A percentile compares a stretch with the other conserved stretches of the same genome.
Evolutionary conservation across 768 basidiomycete genomes (phyloP).

Genomic region (Tricholoma matsutake): DNA sequence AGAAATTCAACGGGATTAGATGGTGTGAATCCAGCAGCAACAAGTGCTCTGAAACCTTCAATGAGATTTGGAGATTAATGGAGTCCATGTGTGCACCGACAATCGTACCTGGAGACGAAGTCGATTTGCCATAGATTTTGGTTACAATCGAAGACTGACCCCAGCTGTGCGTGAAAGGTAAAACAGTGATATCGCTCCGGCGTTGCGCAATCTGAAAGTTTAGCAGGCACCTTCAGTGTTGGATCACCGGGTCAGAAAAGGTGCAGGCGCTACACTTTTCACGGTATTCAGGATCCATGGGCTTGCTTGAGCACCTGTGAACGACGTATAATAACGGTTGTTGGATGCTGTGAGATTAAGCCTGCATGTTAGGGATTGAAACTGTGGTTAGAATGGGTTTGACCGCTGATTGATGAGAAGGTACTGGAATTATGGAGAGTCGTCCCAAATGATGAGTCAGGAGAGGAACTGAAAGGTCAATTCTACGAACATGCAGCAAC

Average conservation of each 20-base stretch:
- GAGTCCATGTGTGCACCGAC: slow-evolving; percentile 43
- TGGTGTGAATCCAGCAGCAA: slow-evolving; percentile 37
- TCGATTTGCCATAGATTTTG: slow-evolving; percentile 32
- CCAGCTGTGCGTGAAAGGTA: slow-evolving; percentile 31
- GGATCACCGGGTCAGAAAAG: neutral
- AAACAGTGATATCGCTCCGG: slow-evolving; percentile 27
- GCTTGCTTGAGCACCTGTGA: slow-evolving; percentile 30
- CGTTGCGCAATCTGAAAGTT: slow-evolving; percentile 9
- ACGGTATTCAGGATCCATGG: slow-evolving; percentile 30
- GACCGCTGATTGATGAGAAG: slow-evolving; percentile 23
- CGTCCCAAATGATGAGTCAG: neutral
- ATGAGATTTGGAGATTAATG: slow-evolving; percentile 38
- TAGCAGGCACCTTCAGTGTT: neutral
- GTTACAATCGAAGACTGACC: slow-evolving; percentile 34
- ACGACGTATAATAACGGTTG: slow-evolving; percentile 32
- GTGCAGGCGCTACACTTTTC: slow-evolving; percentile 13
- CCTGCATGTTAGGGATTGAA: slow-evolving; percentile 25
- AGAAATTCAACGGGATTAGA: slow-evolving; percentile 42
- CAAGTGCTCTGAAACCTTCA: slow-evolving; percentile 39
- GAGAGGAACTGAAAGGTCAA: neutral
- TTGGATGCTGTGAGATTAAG: slow-evolving; percentile 30
- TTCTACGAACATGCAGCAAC: slow-evolving; percentile 26
- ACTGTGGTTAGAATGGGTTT: slow-evolving; percentile 19
- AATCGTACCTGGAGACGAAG: slow-evolving; percentile 32
- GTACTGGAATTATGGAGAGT: slow-evolving; percentile 19